phyloP scores from a whole-genome alignment of 306 rosid species.

The Prunus davidiana region DNA sequence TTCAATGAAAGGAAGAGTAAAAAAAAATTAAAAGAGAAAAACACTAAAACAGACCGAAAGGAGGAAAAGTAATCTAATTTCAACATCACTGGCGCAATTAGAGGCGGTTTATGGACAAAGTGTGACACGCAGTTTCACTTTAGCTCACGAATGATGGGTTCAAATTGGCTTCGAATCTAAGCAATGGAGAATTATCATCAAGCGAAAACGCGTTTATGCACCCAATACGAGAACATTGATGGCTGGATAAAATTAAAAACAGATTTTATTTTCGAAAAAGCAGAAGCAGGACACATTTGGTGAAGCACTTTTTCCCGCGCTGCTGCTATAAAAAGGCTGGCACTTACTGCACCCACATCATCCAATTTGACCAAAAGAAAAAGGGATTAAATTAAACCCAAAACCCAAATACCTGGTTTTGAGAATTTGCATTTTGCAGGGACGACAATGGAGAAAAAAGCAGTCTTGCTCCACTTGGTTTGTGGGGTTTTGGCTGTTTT shows the following conservation, averaged over 20 bases:
- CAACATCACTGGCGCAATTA: slow-evolving; percentile 27
- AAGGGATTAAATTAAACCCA: background rate
- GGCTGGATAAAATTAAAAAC: background rate
- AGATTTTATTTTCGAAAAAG: background rate
- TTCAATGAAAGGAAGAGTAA: background rate
- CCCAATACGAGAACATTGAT: slow-evolving; percentile 2
- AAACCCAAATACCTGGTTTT: background rate
- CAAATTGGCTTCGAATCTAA: slow-evolving; percentile 16
- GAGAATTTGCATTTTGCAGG: slow-evolving; percentile 27
- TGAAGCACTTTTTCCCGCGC: slow-evolving; percentile 36
- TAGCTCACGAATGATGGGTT: background rate
- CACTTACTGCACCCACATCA: slow-evolving; percentile 4
- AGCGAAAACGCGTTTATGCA: slow-evolving; percentile 44
- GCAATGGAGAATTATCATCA: slow-evolving; percentile 21
- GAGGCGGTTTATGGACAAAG: slow-evolving; percentile 1
- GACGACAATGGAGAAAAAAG: slow-evolving; percentile 45
- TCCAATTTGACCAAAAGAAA: background rate
- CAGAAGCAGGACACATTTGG: background rate
- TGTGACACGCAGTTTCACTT: slow-evolving; percentile 1
- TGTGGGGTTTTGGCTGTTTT: slow-evolving; percentile 42
- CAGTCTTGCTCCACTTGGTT: slow-evolving; percentile 35
- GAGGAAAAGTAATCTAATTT: background rate
- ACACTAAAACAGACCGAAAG: background rate
- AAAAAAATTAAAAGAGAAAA: background rate
- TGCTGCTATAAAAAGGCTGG: slow-evolving; percentile 31